phyloP scores from a whole-genome alignment of 2,329 filamentous ascomycete species.

The Lasiodiplodia sp. region DNA sequence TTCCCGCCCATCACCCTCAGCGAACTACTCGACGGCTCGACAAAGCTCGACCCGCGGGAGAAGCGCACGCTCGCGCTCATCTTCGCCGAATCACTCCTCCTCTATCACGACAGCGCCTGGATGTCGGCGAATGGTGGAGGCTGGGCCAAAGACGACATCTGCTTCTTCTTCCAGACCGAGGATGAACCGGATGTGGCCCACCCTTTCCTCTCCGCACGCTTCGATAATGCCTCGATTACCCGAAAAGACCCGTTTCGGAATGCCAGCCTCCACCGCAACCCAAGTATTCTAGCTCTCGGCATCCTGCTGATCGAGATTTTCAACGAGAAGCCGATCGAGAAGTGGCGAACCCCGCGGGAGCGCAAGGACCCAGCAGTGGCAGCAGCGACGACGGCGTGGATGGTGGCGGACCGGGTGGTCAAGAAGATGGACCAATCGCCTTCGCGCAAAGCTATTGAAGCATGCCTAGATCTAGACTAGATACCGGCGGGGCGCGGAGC shows the following conservation, averaged over 20 bases:
- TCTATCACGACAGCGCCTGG: neutral
- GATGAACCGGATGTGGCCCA: neutral
- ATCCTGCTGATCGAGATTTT: neutral
- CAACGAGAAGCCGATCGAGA: slow-evolving; percentile 3
- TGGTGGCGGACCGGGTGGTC: neutral
- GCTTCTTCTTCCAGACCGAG: neutral
- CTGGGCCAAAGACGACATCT: slow-evolving; percentile 1
- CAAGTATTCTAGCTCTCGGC: neutral
- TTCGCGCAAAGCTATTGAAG: neutral
- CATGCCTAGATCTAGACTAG: neutral
- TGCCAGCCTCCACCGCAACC: neutral
- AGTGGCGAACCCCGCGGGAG: neutral
- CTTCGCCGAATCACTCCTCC: neutral
- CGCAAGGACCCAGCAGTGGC: neutral
- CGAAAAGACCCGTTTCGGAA: neutral
- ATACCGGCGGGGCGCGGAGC: neutral
- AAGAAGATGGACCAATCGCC: slow-evolving; percentile 1
- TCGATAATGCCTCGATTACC: neutral
- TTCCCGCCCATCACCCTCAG: neutral
- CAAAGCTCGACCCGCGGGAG: neutral
- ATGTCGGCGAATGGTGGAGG: neutral
- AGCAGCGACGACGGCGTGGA: neutral
- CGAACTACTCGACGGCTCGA: neutral
- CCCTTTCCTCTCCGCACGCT: slow-evolving; percentile 1
- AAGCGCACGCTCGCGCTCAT: neutral